These are phyloP conservation scores for Penicillium cataractarum DNA, from an alignment of 495 filamentous ascomycete genomes.

Conservation along the genomic window DNA sequence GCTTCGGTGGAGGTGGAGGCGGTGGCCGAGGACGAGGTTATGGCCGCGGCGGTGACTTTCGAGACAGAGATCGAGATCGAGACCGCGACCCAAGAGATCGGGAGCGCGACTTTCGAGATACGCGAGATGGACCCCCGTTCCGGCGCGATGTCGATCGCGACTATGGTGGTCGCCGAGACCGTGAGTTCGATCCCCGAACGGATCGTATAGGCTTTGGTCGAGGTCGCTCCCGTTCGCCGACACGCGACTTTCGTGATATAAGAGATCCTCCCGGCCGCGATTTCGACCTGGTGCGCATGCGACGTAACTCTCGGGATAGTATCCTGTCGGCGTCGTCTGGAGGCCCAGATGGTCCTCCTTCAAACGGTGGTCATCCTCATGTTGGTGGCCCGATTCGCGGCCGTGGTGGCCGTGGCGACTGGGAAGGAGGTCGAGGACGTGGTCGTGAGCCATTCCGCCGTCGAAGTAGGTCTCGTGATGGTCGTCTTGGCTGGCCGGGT, in stretches of 20 bases:
- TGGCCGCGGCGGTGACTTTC: slow-evolving; percentile 59
- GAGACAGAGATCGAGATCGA: slow-evolving; percentile 50
- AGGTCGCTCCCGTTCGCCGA: slow-evolving; percentile 49
- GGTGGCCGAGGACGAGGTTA: slow-evolving; percentile 54
- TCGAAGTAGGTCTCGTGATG: slow-evolving; percentile 72
- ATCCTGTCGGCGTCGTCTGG: slow-evolving; percentile 71
- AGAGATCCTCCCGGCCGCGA: slow-evolving; percentile 46
- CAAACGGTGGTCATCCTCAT: slow-evolving; percentile 52
- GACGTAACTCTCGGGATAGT: slow-evolving; percentile 62
- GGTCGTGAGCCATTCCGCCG: slow-evolving; percentile 55
- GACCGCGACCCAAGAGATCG: slow-evolving; percentile 43
- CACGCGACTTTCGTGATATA: slow-evolving; percentile 55
- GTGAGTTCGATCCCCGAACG: slow-evolving; percentile 50
- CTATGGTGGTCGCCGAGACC: slow-evolving; percentile 39
- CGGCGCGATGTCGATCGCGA: slow-evolving; percentile 48
- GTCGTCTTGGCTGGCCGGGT: slow-evolving; percentile 48
- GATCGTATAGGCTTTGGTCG: slow-evolving; percentile 43
- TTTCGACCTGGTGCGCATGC: slow-evolving; percentile 50
- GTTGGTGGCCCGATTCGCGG: slow-evolving; percentile 62
- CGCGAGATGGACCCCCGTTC: slow-evolving; percentile 42
- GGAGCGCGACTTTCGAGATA: slow-evolving; percentile 46
- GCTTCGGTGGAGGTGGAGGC: slow-evolving; percentile 56
- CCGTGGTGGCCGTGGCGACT: slow-evolving; percentile 69
- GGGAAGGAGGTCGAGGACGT: slow-evolving; percentile 62
- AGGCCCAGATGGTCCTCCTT: slow-evolving; percentile 63